Conservation (phyloP, 371 early-diverging fungal genomes). For the Lichtheimia ornata region DNA sequence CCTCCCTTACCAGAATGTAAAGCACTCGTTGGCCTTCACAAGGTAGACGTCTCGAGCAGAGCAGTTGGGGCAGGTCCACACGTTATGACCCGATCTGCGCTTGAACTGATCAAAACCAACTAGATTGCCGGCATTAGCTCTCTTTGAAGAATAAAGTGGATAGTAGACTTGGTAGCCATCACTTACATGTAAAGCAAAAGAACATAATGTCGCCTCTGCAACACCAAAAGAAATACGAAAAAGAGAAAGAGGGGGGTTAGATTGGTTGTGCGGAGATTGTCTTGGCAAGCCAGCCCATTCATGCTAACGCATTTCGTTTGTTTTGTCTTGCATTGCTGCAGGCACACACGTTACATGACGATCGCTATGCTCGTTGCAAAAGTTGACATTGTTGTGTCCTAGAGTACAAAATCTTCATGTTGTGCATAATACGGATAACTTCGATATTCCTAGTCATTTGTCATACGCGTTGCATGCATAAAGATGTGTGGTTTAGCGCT, state of each 20-base stretch:
- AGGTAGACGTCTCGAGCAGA: conserved; percentile 43
- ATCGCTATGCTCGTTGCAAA: too few species aligned
- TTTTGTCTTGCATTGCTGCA: too few species aligned
- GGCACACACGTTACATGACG: too few species aligned
- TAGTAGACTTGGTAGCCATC: not conserved
- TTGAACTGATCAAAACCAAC: conserved; percentile 50
- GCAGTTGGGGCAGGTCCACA: conserved; percentile 50
- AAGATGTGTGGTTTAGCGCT: too few species aligned
- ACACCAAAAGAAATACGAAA: conserved; percentile 1
- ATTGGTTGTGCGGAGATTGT: not conserved
- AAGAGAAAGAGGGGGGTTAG: not conserved
- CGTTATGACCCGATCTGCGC: conserved; percentile 31
- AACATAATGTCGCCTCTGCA: conserved; percentile 20
- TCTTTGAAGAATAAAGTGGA: not conserved
- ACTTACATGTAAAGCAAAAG: conserved; percentile 43
- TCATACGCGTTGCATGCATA: too few species aligned
- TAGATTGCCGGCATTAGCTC: conserved; percentile 9
- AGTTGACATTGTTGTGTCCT: too few species aligned
- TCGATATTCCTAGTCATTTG: too few species aligned
- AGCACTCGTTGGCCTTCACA: conserved; percentile 44
- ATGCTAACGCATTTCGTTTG: too few species aligned
- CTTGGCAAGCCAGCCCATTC: too few species aligned
- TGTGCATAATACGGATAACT: too few species aligned
- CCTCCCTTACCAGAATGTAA: conserved; percentile 37
- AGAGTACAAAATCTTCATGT: too few species aligned